phyloP scores from a whole-genome alignment of 768 basidiomycete species.

The Mycena galericulata region DNA sequence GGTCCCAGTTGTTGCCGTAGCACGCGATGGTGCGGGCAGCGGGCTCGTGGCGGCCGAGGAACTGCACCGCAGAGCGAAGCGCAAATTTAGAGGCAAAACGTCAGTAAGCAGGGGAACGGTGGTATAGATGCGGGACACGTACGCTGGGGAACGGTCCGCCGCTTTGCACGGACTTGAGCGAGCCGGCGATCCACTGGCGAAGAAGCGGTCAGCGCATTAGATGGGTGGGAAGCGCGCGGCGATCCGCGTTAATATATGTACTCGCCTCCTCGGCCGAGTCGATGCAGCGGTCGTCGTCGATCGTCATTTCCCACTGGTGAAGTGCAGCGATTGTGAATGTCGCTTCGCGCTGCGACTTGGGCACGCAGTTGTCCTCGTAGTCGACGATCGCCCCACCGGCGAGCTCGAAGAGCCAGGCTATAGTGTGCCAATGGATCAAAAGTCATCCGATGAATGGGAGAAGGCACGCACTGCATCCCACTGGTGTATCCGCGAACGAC shows the following conservation, averaged over 20 bases:
- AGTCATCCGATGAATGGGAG: conserved; percentile 33
- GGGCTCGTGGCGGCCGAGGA: conserved; percentile 79
- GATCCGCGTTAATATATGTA: not conserved
- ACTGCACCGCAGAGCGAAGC: conserved; percentile 55
- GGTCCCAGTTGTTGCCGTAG: conserved; percentile 81
- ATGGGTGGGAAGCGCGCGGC: not conserved
- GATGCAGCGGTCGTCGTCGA: conserved; percentile 85
- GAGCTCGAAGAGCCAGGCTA: conserved; percentile 94
- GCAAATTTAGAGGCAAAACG: conserved; percentile 25
- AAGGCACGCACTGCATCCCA: conserved; percentile 83
- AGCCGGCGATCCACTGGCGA: conserved; percentile 81
- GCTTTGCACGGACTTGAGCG: conserved; percentile 75
- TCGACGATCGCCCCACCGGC: conserved; percentile 85
- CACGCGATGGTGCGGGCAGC: conserved; percentile 71
- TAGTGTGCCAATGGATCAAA: not conserved
- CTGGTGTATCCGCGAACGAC: conserved; percentile 84
- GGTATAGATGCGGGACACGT: conserved; percentile 62
- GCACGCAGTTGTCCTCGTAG: conserved; percentile 79
- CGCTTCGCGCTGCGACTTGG: conserved; percentile 83
- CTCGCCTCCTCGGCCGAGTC: conserved; percentile 84
- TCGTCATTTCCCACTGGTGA: conserved; percentile 92
- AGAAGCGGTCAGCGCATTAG: conserved; percentile 28
- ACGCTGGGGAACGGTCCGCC: conserved; percentile 91
- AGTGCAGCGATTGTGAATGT: conserved; percentile 89
- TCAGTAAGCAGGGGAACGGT: conserved; percentile 29